A percentile compares a stretch with the other conserved stretches of the same genome.
Conservation (phyloP, 2,329 filamentous ascomycete species). For the Neocatenulostroma microsporum region DNA sequence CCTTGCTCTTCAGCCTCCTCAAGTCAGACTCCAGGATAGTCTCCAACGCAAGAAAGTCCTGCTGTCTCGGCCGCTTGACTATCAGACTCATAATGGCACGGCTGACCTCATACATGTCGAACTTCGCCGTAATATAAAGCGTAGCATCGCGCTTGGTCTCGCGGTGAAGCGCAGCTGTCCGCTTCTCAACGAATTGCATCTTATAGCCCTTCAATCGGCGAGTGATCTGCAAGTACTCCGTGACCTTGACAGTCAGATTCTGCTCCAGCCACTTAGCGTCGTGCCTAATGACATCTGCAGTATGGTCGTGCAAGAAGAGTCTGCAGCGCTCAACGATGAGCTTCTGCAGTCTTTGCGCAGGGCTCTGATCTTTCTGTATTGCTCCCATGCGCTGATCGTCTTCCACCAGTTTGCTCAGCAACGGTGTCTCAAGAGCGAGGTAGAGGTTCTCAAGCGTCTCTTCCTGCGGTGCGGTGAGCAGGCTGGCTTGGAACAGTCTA, state of each 20-base stretch:
- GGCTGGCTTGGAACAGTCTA: conserved; percentile 72
- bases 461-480: conserved; percentile 85
- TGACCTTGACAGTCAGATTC: conserved; percentile 68
- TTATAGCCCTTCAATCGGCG: conserved; percentile 65
- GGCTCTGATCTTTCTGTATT: conserved; percentile 57
- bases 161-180: conserved; percentile 61
- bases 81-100: conserved; percentile 76
- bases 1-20: conserved; percentile 70
- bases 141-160: conserved; percentile 51
- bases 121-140: conserved; percentile 68
- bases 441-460: conserved; percentile 83
- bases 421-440: conserved; percentile 65
- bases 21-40: conserved; percentile 82
- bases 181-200: conserved; percentile 64
- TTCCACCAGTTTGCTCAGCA: conserved; percentile 68
- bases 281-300: conserved; percentile 69
- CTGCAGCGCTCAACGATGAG: conserved; percentile 81
- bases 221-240: conserved; percentile 68
- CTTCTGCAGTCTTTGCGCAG: conserved; percentile 63
- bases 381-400: conserved; percentile 67
- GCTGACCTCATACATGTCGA: conserved; percentile 87
- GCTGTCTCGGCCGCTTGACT: conserved; percentile 73
- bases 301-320: conserved; percentile 81
- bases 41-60: conserved; percentile 84
- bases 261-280: conserved; percentile 87